Base-by-base conservation (phyloP, 1,284 basidiomycete genomes). In the Boletus holoroseus region DNA sequence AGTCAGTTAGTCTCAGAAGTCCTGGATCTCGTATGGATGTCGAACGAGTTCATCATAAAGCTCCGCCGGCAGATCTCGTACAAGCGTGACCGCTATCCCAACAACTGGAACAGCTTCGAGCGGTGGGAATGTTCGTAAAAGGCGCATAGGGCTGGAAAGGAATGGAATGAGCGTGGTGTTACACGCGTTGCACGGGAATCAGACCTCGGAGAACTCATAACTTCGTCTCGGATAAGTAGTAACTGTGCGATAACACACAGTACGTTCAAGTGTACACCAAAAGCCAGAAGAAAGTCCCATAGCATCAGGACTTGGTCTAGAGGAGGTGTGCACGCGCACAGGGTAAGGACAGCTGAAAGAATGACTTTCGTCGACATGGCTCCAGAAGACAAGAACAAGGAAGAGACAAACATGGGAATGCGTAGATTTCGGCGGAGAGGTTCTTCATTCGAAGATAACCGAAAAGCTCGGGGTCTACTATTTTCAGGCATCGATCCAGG, bases 201-300 rank as follows among this genome's bases (percentile, higher is more conserved):
- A 55, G 51, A 93, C 93, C 90, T 91, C 2, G 83, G 75, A 3
- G 85, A 88, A 46, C 73, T 76, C 82, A 98, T 89, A 28, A 99
- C 81, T 44, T 93, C 88, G 51, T 91, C 85, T 55, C 92, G 78
- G 70, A 97, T 94, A 20, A 96, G 78, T 3, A 94, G 72, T 1
- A 98, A 73, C 64, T 98, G 95, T 3, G 95, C 94, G 51, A 98
- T 94, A 7, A 98, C 92, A 66, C 94, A 97, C 13, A 98, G 77
- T 9, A 99, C 86, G 64, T 98, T 98, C 24, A 98, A 76, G 64
- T 98, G 95, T 7, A 94, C 89, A 12, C 95, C 95, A 63, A 94
- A 98, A 1, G 94, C 92, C 27, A 98, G 79, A 12, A 99, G 78
- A 67, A 98, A 99, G 70, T 99, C 95, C 95, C 95, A 99, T 44